A percentile compares a stretch with the other conserved stretches of the same genome.
Conservation (phyloP, 305 asterid species). For the Fraxinus nigra region DNA sequence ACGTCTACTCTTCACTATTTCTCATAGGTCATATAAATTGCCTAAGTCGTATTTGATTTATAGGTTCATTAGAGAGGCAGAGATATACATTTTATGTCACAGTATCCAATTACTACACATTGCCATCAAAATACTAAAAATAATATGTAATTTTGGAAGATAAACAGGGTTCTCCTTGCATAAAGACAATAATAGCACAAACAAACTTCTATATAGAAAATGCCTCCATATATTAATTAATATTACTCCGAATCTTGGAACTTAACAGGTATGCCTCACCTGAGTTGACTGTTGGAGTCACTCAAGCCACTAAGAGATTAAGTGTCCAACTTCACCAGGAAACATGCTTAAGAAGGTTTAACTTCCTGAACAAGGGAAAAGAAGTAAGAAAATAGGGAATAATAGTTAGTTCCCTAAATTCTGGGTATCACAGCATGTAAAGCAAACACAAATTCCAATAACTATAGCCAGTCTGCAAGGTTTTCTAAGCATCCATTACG, state of each 20-base stretch:
- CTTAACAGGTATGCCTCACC: conserved; percentile 46
- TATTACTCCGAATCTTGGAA: conserved; percentile 27
- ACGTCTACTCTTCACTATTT: conserved; percentile 8
- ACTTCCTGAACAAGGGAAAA: conserved; percentile 53
- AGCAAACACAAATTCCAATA: conserved; percentile 14
- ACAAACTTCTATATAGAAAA: conserved; percentile 7
- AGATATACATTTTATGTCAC: conserved; percentile 2
- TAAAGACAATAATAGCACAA: conserved; percentile 11
- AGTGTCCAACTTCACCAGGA: conserved; percentile 64
- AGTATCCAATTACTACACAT: not conserved
- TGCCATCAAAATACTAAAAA: not conserved
- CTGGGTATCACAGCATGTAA: conserved; percentile 29
- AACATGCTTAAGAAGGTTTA: conserved; percentile 41
- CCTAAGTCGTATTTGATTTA: not conserved
- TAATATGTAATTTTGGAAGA: conserved; percentile 2
- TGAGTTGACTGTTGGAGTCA: conserved; percentile 67
- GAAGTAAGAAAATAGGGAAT: conserved; percentile 37
- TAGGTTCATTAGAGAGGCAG: conserved; percentile 20
- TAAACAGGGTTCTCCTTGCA: conserved; percentile 16
- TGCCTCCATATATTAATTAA: conserved; percentile 9
- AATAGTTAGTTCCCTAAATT: conserved; percentile 39
- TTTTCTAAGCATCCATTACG: conserved; percentile 13
- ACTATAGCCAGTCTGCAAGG: conserved; percentile 14
- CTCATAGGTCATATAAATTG: conserved; percentile 12
- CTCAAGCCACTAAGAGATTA: conserved; percentile 62